Conservation (phyloP, 108 stramenopile genomes). For the Halocafeteria seosinensis region DNA sequence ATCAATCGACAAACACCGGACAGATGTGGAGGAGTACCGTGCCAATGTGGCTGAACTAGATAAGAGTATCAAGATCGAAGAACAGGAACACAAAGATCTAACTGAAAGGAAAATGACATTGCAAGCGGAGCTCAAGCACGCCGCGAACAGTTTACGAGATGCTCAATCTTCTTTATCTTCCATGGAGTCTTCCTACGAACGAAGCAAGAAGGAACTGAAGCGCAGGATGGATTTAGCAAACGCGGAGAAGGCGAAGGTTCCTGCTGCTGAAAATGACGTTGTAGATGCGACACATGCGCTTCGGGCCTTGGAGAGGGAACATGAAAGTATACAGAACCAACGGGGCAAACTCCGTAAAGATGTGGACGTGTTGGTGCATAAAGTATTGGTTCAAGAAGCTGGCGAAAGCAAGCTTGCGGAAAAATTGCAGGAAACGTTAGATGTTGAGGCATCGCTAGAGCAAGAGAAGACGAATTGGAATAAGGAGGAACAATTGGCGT, state of each 20-base stretch:
- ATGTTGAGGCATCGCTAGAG: conserved; percentile 29
- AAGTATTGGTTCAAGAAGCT: conserved; percentile 20
- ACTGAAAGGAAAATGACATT: conserved; percentile 16
- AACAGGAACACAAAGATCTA: conserved; percentile 27
- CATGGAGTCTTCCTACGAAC: neutral
- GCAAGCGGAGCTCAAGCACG: conserved; percentile 23
- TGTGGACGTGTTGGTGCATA: conserved; percentile 24
- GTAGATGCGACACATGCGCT: conserved; percentile 9
- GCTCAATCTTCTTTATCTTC: neutral
- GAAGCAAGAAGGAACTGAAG: conserved; percentile 7
- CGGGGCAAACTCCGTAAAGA: conserved; percentile 20
- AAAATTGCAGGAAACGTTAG: conserved; percentile 19
- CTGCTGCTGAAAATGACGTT: conserved; percentile 18
- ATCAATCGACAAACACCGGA: conserved; percentile 33
- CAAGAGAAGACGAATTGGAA: conserved; percentile 29
- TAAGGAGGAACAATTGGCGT: conserved; percentile 27
- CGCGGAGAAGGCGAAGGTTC: conserved; percentile 5
- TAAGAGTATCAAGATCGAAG: conserved; percentile 26
- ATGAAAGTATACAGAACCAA: neutral
- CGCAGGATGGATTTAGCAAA: neutral
- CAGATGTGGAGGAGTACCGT: conserved; percentile 27
- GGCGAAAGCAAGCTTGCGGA: conserved; percentile 9
- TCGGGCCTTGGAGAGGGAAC: conserved; percentile 5
- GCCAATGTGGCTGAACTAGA: conserved; percentile 29
- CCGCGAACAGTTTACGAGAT: neutral